These are phyloP conservation scores for Glycyrrhiza uralensis DNA, from an alignment of 306 rosid genomes.

Conservation along the genomic window DNA sequence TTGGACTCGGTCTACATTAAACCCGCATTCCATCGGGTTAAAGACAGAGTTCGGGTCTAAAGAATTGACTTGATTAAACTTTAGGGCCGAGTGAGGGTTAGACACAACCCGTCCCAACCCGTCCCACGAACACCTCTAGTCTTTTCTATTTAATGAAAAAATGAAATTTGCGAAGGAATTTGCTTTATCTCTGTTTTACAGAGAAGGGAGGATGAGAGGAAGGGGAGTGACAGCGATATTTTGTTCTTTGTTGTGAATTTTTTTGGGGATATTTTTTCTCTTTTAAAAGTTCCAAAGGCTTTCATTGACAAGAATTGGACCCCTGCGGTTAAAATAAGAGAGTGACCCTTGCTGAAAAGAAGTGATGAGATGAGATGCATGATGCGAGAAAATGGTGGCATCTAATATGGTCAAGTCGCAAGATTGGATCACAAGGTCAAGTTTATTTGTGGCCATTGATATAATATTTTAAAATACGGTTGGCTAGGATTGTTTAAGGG, in stretches of 20 bases:
- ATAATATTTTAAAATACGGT: too few relatives aligned
- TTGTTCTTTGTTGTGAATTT: constrained; percentile 26
- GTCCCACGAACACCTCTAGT: too few relatives aligned
- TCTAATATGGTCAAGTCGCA: too few relatives aligned
- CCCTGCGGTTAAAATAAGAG: neutral
- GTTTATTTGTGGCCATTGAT: too few relatives aligned
- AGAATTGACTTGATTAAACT: too few relatives aligned
- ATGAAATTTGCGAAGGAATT: neutral
- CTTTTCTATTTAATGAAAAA: neutral
- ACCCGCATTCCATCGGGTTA: too few relatives aligned
- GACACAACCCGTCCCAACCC: too few relatives aligned
- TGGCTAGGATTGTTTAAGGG: too few relatives aligned
- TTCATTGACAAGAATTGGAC: constrained; percentile 15
- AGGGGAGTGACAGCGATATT: constrained; percentile 18
- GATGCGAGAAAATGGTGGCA: neutral
- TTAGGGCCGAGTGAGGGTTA: too few relatives aligned
- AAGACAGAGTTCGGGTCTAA: too few relatives aligned
- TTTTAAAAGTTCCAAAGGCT: neutral
- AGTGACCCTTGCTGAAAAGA: neutral
- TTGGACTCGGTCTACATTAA: too few relatives aligned
- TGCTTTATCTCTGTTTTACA: neutral
- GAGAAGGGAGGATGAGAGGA: neutral
- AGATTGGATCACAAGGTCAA: too few relatives aligned
- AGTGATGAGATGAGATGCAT: neutral
- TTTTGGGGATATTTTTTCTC: neutral